Evolutionary conservation across 345 rosid species (phyloP).

Genomic region (Eucalyptus decipiens): DNA sequence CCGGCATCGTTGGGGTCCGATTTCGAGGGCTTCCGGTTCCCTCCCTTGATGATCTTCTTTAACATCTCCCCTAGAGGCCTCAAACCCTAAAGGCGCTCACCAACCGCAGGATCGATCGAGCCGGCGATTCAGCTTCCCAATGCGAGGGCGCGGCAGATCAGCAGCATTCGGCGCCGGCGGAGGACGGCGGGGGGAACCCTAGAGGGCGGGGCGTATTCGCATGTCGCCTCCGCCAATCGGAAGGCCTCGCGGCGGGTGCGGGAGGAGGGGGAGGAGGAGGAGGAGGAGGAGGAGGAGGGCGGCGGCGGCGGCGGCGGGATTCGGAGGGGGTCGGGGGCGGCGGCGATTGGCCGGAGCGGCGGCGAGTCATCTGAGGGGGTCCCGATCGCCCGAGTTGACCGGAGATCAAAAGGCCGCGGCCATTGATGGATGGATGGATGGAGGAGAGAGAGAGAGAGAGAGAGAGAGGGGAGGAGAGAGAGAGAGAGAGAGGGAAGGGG

Average conservation of each 20-base stretch:
- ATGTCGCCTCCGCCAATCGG: not conserved
- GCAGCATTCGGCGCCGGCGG: not conserved
- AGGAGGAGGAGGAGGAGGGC: not conserved
- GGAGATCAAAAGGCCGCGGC: not conserved
- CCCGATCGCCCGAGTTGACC: not conserved
- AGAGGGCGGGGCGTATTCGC: not conserved
- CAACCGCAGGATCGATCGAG: not conserved
- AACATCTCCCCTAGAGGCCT: conserved; percentile 10
- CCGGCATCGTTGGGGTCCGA: conserved; percentile 8
- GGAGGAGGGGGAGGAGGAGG: not conserved
- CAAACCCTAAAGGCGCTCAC: not conserved
- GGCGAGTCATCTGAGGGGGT: not conserved
- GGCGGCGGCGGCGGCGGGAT: not conserved
- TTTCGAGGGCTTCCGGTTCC: conserved; percentile 36
- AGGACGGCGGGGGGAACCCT: not conserved
- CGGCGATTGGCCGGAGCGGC: not conserved
- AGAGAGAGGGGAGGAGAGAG: not conserved
- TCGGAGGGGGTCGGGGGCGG: not conserved
- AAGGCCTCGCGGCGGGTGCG: not conserved
- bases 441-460: not conserved
- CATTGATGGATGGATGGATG: not conserved
- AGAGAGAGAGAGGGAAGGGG: not conserved
- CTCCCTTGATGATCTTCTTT: conserved; percentile 41
- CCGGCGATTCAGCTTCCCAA: not conserved
- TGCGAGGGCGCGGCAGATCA: not conserved